Evolutionary conservation across 2,329 filamentous ascomycete genomes (phyloP), one percentile per base, ranked within the genome.

Genomic region (Diaporthe sp.): DNA sequence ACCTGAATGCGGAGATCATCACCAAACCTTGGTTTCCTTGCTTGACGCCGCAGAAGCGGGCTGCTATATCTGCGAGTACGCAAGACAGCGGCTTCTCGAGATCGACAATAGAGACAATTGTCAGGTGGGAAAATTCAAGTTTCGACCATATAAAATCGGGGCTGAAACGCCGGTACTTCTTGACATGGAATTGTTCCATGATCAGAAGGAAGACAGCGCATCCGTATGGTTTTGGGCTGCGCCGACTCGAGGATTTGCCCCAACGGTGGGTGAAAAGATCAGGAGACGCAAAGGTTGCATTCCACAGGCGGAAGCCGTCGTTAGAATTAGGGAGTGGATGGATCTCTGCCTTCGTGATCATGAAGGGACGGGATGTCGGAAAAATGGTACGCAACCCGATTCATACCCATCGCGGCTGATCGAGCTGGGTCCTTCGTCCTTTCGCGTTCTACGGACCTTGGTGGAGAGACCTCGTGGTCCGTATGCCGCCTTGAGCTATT

Each of bases 91-190:
- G 1, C 25, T 54, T 15, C 50, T 54, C 25, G 9, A 54, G 12
- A 2, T 28, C 9, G n/a, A 54, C 1, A 17, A 54, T 28, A 25
- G 50, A 52, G 50, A 25, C 19, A 52, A 54, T 25, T 54, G n/a
- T 28, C 25, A 3, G 19, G 19, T 54, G 4, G 50, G 17, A 2
- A 0, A 15, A 1, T 28, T 54, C 4, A 13, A 6, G 28, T 30
- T n/a, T 30, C 12, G 12, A 1, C 50, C 4, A 10, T 4, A 28
- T 9, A 0, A 13, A 3, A 1, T n/a, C 5, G 10, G 25, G n/a
- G 12, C 25, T 54, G 5, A 10, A 25, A 52, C 12, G 4, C 12
- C 1, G 5, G 4, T 52, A 6, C 7, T 15, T 6, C 19, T 52
- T 22, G 3, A 13, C 50, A 28, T 52, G 2, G 13, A 28, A 12